Base-by-base conservation (phyloP, 768 basidiomycete species). In the Hortiboletus flavorubellus region DNA sequence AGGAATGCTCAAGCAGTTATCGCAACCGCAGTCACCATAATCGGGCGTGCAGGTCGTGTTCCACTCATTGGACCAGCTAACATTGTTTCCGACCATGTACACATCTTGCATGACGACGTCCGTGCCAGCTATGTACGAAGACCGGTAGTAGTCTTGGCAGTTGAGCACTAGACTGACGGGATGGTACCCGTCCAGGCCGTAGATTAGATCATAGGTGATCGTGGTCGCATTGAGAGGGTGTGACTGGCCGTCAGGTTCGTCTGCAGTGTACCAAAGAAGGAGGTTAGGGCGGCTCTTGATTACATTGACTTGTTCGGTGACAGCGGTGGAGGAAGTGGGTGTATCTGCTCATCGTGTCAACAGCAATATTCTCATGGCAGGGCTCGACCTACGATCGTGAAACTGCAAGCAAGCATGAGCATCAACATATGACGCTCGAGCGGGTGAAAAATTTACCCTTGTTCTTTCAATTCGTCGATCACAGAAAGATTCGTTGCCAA, bases 11-110 rank as follows among this genome's bases (percentile, higher is more conserved):
- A 55, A 0, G 68, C 91, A 93, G 59, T 82, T 78, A 60, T 85
- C 86, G 54, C 75, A 89, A 61, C 91, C 91, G 61, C 89, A 91
- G 63, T 83, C 83, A 3, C 89, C 90, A 58, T 80, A 89, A 57
- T 83, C 79, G 2, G 64, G 61, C 2, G 85, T 87, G 66, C 87
- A 90, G 4, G 74, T 60, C 0, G 87, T 89, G 21, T 77, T 65
- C 83, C 84, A 89, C 10, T 75, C 73, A 39, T 72, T 74, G 18
- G 86, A 87, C 63, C 76, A 84, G 4, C 82, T 86, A 23, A 83
- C 80, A 51, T 88, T 89, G 65, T 82, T 87, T 8, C 69, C 73
- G 33, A 79, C 57, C 64, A 70, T 71, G 52, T 70, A 70, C 5
- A 79, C 75, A 59, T 89, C 87, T 65, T 88, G 85, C 78, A 89